phyloP scores from a whole-genome alignment of 1,284 basidiomycete genomes.

The Pseudozyma thailandica region DNA sequence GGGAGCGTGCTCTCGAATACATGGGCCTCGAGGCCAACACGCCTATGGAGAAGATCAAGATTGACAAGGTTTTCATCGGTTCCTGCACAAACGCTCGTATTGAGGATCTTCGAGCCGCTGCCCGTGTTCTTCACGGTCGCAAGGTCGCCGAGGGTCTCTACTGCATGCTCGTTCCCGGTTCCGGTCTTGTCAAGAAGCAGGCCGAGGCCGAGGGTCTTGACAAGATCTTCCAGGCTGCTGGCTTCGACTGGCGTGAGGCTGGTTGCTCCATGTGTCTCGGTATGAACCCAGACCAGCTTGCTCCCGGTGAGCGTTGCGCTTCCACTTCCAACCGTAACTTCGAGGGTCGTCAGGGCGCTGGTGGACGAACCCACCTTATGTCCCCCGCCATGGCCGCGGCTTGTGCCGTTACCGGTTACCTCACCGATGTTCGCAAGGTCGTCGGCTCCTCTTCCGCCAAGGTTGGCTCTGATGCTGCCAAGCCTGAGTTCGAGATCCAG shows the following conservation, averaged over 20 bases:
- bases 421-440: constrained; percentile 66
- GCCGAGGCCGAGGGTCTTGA: constrained; percentile 67
- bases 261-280: constrained; percentile 68
- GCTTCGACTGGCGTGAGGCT: constrained; percentile 67
- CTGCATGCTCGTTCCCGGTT: constrained; percentile 67
- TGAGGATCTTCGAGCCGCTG: constrained; percentile 65
- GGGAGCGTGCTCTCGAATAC: constrained; percentile 62
- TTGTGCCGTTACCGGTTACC: constrained; percentile 64
- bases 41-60: constrained; percentile 65
- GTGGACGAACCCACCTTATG: constrained; percentile 66
- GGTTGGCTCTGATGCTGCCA: constrained; percentile 50
- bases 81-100: constrained; percentile 67
- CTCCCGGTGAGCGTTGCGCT: constrained; percentile 66
- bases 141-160: constrained; percentile 61
- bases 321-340: constrained; percentile 68
- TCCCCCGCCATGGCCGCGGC: constrained; percentile 67
- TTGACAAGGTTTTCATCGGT: constrained; percentile 68
- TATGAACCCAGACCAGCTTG: constrained; percentile 67
- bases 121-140: constrained; percentile 63
- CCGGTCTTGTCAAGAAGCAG: constrained; percentile 67
- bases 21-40: constrained; percentile 65
- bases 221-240: constrained; percentile 66
- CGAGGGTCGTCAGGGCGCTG: constrained; percentile 65
- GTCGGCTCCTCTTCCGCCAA: constrained; percentile 32
- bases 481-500: constrained; percentile 55